Percentiles rank a stretch among this genome's conserved stretches.
These are phyloP conservation scores for Macadamia integrifolia DNA, from an alignment of 164 flowering plant species.

Conservation along the genomic window DNA sequence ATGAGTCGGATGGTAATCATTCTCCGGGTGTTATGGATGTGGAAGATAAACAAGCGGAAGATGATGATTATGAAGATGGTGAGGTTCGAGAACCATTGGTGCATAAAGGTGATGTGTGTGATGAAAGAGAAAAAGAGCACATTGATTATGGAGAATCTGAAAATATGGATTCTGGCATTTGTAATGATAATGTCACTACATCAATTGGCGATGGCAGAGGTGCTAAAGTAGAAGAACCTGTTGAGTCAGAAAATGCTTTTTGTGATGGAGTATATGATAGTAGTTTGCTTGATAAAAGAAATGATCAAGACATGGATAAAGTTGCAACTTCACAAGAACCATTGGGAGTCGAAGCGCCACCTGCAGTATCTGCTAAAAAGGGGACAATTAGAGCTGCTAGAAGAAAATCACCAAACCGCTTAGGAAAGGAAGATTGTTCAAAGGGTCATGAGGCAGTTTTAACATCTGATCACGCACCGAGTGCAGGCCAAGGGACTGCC, in stretches of 20 bases:
- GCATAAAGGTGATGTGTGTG: constrained; percentile 10
- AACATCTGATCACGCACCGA: constrained; percentile 14
- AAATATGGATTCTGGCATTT: neutral
- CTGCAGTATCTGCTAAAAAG: constrained; percentile 14
- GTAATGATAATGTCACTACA: constrained; percentile 7
- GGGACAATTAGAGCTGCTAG: constrained; percentile 2
- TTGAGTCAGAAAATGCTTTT: constrained; percentile 12
- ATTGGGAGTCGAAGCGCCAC: constrained; percentile 8
- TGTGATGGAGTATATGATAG: constrained; percentile 8
- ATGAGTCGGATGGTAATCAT: constrained; percentile 36
- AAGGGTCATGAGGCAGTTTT: constrained; percentile 14
- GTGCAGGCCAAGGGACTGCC: constrained; percentile 17
- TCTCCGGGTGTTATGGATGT: constrained; percentile 11
- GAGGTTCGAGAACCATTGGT: constrained; percentile 44
- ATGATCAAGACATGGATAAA: constrained; percentile 8
- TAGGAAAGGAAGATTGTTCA: constrained; percentile 14
- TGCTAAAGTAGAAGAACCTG: constrained; percentile 11
- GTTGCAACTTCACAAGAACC: constrained; percentile 18
- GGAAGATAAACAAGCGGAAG: constrained; percentile 20
- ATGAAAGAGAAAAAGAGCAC: constrained; percentile 11
- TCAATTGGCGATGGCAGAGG: constrained; percentile 12
- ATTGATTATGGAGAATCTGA: constrained; percentile 14
- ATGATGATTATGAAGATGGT: constrained; percentile 66
- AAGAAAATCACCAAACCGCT: constrained; percentile 13
- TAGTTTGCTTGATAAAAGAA: constrained; percentile 9